Percentiles rank a stretch among this genome's conserved stretches.
These are phyloP conservation scores for Claviceps maximensis DNA, from an alignment of 2,329 filamentous ascomycete species.

Conservation along the genomic window DNA sequence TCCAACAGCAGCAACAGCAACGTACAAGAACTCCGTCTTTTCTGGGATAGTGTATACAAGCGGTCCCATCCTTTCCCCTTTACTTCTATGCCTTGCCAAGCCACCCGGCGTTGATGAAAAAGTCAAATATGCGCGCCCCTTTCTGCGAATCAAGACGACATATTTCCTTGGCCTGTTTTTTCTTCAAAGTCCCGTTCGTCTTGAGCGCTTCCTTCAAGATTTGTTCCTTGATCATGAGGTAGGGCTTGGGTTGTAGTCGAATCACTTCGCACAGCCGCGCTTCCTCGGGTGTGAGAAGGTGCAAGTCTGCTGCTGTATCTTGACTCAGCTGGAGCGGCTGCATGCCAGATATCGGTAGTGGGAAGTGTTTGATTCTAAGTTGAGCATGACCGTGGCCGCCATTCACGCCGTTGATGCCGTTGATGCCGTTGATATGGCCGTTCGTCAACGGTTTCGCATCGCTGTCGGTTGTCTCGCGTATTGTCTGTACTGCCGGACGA, in stretches of 20 bases:
- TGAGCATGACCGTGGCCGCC: conserved; percentile 17
- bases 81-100: conserved; percentile 58
- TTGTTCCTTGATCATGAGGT: conserved; percentile 85
- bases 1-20: not conserved
- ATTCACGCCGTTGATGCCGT: not conserved
- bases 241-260: conserved; percentile 83
- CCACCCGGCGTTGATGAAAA: conserved; percentile 88
- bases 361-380: conserved; percentile 36
- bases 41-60: not conserved
- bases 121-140: conserved; percentile 78
- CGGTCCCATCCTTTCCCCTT: not conserved
- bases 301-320: conserved; percentile 68
- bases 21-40: too few relatives aligned
- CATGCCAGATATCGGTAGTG: conserved; percentile 46
- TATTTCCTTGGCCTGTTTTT: conserved; percentile 83
- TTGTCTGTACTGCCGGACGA: conserved; percentile 30
- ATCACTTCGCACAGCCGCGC: conserved; percentile 73
- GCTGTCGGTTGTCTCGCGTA: conserved; percentile 31
- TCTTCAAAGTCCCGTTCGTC: conserved; percentile 77
- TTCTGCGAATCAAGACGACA: conserved; percentile 76
- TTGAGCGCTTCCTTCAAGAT: conserved; percentile 85
- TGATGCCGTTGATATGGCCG: conserved; percentile 32
- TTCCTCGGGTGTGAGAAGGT: conserved; percentile 76
- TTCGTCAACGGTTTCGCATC: conserved; percentile 41
- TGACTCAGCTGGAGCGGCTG: conserved; percentile 55